Base-by-base conservation (phyloP, 345 rosid genomes). In the Murraya koenigii region DNA sequence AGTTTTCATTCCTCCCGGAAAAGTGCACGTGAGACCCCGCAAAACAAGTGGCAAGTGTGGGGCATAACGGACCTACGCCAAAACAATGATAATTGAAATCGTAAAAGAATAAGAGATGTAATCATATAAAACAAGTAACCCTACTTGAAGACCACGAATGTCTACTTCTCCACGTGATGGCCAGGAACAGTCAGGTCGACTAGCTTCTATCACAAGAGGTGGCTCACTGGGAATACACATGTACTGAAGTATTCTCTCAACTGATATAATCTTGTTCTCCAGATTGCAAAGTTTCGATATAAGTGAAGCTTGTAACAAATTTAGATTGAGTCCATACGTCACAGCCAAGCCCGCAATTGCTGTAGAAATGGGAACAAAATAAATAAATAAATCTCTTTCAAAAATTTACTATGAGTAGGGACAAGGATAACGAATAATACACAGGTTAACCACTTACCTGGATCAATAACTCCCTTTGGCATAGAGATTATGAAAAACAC, bases 191-290 rank as follows among this genome's bases (percentile, higher is more conserved):
- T 82, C 81, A 1, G 90, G 94, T 32, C 78, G 82, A 71, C 78
- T 86, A 72, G 79, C 82, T 78, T 92, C 97, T 26, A 88, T 77
- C 49, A 85, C 82, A 20, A 90, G 92, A 77, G 91, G 84, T 60
- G 94, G 91, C 80, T 92, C 94, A 81, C 88, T 86, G 0, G 92
- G 87, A 74, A 87, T 86, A 41, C 76, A 56, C 71, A 77, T 76
- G 84, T 89, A 92, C 66, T 89, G 93, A 73, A 89, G 80, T 64
- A 90, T 88, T 78, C 93, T 90, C 83, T 90, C 97, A 9, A 89
- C 91, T 30, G 91, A 87, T 77, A 84, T 87, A 79, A 90, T 87
- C 79, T 79, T 85, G 81, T 82, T 90, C 81, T 88, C 88, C 5
- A 82, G 67, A 75, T 85, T 77, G 49, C 89, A 88, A 19, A 88